phyloP scores from a whole-genome alignment of 345 rosid species.

The Rhodomyrtus tomentosa region DNA sequence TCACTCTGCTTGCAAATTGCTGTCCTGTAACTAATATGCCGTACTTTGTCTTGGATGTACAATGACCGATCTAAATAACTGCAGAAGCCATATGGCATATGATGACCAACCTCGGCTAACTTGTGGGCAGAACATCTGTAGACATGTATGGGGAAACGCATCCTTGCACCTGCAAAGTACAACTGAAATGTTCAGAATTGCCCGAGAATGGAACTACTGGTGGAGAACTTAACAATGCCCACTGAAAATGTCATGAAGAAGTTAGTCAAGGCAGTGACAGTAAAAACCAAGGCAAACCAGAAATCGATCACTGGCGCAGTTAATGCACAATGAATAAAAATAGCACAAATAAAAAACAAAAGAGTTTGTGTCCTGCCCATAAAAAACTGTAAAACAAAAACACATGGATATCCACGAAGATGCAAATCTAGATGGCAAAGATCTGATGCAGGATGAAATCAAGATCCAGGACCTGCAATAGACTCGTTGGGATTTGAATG shows the following conservation, averaged over 20 bases:
- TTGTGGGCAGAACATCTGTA: constrained; percentile 42
- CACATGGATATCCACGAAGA: background rate
- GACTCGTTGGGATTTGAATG: constrained; percentile 69
- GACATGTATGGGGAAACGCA: constrained; percentile 73
- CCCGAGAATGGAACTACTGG: background rate
- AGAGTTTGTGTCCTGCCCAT: background rate
- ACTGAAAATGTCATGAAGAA: background rate
- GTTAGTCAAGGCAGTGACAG: background rate
- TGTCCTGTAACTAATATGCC: background rate
- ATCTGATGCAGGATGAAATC: background rate
- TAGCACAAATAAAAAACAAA: background rate
- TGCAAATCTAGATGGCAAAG: background rate
- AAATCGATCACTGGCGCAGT: background rate
- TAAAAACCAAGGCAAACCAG: background rate
- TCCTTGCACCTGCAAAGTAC: constrained; percentile 51
- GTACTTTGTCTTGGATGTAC: background rate
- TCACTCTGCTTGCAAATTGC: background rate
- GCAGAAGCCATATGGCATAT: background rate
- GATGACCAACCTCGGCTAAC: constrained; percentile 7
- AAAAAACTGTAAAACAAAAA: background rate
- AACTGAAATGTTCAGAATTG: background rate
- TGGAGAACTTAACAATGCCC: background rate
- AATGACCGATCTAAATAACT: background rate
- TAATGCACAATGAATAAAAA: background rate
- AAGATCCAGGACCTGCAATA: constrained; percentile 48